phyloP scores from a whole-genome alignment of 306 rosid species.

The Vigna nakashimae region DNA sequence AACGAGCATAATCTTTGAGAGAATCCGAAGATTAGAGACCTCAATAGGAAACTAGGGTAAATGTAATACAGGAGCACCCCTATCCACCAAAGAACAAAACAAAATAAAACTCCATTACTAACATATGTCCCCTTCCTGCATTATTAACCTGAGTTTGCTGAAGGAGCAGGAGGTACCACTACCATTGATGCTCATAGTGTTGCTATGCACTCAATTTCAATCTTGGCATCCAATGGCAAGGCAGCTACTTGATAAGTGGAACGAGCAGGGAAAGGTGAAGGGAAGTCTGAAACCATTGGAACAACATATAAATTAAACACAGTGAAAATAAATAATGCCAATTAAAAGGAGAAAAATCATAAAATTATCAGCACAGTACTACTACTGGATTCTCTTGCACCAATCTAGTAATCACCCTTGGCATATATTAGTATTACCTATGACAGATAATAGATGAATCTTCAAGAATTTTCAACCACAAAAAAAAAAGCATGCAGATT shows the following conservation, averaged over 20 bases:
- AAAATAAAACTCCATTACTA: constrained; percentile 19
- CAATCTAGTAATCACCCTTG: constrained; percentile 10
- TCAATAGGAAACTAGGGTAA: not conserved
- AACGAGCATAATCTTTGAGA: not conserved
- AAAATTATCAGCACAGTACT: not conserved
- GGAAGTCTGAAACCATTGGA: constrained; percentile 62
- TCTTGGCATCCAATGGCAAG: constrained; percentile 85
- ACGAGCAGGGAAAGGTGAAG: constrained; percentile 84
- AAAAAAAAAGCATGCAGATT: not conserved
- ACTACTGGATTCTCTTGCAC: constrained; percentile 2
- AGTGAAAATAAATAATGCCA: not conserved
- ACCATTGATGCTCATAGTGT: constrained; percentile 48
- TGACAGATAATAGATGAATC: constrained; percentile 11
- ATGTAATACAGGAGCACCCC: constrained; percentile 13
- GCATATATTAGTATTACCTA: not conserved
- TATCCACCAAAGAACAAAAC: constrained; percentile 25
- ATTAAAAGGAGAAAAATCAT: not conserved
- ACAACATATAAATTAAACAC: not conserved
- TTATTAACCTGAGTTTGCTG: constrained; percentile 49
- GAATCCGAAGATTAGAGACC: not conserved
- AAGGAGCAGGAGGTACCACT: not conserved
- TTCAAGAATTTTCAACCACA: not conserved
- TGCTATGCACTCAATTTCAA: constrained; percentile 91
- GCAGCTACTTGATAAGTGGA: constrained; percentile 87
- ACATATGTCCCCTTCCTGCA: constrained; percentile 41